Base-by-base conservation (phyloP, 192 early-diverging fungal species). In the Glomus cerebriforme region DNA sequence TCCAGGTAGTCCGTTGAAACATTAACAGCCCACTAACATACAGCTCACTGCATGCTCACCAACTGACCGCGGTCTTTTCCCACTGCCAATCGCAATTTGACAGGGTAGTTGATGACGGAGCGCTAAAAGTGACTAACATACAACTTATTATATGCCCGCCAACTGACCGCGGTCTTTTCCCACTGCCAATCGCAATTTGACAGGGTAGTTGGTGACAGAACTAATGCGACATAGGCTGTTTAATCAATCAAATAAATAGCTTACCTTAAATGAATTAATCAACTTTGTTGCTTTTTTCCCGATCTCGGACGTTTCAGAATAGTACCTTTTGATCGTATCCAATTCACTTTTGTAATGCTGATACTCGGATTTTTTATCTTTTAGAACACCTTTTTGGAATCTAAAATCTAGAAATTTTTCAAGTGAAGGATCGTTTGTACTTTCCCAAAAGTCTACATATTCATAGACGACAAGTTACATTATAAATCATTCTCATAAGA, bases 281-380 rank as follows among this genome's bases (percentile, higher is more conserved):
- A 64, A 64, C 29, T 64, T 27, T 10, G 62, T 43, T 43, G 0
- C 39, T 43, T 43, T 43, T 43, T 12, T 43, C 39, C 37, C 19
- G 29, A 68, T 78, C 37, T 78, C n/a, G 37, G 24, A 70, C 24
- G 62, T 45, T 78, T 68, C 77, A 78, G 77, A 27, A 68, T 78
- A 64, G 31, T 67, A 59, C 22, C 37, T 78, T 31, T 68, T 78
- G 64, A 78, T 65, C 3, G 39, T 72, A 24, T 47, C 12, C 77
- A 78, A 60, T 24, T 78, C 77, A 54, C 49, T 68, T 35, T 59
- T 64, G 65, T 78, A 78, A 1, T 27, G 63, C 13, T 49, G 22
- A 70, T 78, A 54, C 31, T 76, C 74, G 0, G 45, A 15, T 9
- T 45, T 49, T 59, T 78, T 59, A 67, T 78, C 76, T 49, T 67